Conservation (phyloP, 257 asterid genomes). For the Dorcoceras hygrometricum region DNA sequence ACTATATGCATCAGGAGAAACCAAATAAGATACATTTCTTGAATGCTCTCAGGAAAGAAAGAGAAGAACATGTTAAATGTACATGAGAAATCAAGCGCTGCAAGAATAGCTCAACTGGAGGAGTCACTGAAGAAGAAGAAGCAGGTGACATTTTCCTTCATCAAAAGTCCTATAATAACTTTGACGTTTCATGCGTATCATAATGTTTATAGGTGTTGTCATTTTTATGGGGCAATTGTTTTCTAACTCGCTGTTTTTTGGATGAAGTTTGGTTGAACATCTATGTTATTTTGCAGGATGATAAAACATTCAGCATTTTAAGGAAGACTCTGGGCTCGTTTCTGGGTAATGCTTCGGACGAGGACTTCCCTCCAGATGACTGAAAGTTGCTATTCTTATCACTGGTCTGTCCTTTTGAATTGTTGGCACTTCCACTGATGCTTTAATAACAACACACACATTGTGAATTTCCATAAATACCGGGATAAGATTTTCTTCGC, state of each 20-base stretch:
- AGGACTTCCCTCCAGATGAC: conserved; percentile 78
- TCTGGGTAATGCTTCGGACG: conserved; percentile 87
- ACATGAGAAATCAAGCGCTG: conserved; percentile 59
- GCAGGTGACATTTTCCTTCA: conserved; percentile 71
- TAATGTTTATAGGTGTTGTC: not conserved
- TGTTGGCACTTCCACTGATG: conserved; percentile 10
- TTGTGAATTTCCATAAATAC: not conserved
- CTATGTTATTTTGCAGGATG: conserved; percentile 58
- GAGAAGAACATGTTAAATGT: conserved; percentile 77
- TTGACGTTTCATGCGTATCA: not conserved
- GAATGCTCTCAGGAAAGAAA: conserved; percentile 63
- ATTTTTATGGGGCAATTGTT: not conserved
- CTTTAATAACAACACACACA: not conserved
- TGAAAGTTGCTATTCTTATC: conserved; percentile 23
- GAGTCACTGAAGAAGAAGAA: conserved; percentile 92
- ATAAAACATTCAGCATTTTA: conserved; percentile 81
- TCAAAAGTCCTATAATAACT: too few relatives aligned
- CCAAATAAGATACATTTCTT: conserved; percentile 6
- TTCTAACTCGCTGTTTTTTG: not conserved
- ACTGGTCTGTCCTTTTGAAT: not conserved
- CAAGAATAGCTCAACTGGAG: conserved; percentile 72
- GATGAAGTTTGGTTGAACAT: conserved; percentile 10
- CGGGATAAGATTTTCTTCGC: conserved; percentile 1
- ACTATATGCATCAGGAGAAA: conserved; percentile 3
- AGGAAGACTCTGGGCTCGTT: conserved; percentile 82